A percentile compares a stretch with the other conserved stretches of the same genome.
These are phyloP conservation scores for Leavenworthia alabamica DNA, from an alignment of 345 rosid species.

Conservation along the genomic window DNA sequence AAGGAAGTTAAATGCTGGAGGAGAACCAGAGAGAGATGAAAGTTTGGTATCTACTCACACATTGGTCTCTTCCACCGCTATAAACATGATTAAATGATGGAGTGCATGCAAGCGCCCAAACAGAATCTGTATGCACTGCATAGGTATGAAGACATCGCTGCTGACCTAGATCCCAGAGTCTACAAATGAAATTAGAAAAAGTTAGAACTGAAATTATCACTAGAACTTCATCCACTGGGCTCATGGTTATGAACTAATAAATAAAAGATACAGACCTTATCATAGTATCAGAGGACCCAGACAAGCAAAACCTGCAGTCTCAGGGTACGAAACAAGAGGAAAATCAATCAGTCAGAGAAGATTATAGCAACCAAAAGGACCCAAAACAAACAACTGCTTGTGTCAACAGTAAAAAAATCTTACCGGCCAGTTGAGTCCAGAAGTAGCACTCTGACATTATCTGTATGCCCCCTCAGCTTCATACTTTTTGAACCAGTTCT, in stretches of 20 bases:
- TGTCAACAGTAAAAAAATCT: conserved; percentile 10
- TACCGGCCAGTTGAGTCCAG: conserved; percentile 93
- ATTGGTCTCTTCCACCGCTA: conserved; percentile 98
- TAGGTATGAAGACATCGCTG: conserved; percentile 98
- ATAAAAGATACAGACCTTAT: conserved; percentile 59
- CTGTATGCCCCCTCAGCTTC: conserved; percentile 96
- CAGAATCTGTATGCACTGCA: conserved; percentile 99
- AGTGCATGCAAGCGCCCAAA: conserved; percentile 99
- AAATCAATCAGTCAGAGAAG: conserved; percentile 13
- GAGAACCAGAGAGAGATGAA: conserved; percentile 1
- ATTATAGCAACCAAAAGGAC: not conserved
- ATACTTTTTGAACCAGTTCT: conserved; percentile 90
- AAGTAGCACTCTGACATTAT: conserved; percentile 87
- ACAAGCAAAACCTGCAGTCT: conserved; percentile 80
- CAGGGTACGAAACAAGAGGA: conserved; percentile 5
- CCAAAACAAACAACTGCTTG: not conserved
- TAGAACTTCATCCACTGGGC: not conserved
- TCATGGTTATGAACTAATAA: not conserved
- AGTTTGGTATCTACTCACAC: conserved; percentile 50
- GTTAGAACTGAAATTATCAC: conserved; percentile 16
- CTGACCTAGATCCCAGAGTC: conserved; percentile 99
- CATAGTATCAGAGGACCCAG: conserved; percentile 99
- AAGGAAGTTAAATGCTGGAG: not conserved
- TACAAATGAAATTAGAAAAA: conserved; percentile 31
- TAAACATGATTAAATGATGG: conserved; percentile 93